Evolutionary conservation across 495 filamentous ascomycete genomes (phyloP).

Genomic region (Neurospora africana): DNA sequence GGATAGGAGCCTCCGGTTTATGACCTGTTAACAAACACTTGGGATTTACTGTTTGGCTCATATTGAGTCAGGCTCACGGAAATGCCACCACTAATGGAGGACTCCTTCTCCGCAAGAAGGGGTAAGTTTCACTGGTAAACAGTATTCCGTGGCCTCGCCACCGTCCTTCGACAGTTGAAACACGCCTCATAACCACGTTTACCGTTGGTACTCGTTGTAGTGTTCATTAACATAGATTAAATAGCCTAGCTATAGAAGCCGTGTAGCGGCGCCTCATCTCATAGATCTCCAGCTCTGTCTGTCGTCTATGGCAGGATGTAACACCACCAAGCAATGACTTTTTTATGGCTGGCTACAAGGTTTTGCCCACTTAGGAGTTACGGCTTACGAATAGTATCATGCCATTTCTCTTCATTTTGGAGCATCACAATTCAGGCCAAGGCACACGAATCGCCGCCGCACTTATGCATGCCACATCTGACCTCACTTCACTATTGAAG

Average conservation of each 20-base stretch:
- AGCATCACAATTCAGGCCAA: background rate
- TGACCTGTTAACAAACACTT: background rate
- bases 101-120: background rate
- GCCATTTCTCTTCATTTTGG: background rate
- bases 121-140: background rate
- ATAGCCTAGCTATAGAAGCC: background rate
- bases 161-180: background rate
- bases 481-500: background rate
- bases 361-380: background rate
- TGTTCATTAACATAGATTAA: background rate
- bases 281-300: background rate
- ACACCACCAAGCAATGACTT: background rate
- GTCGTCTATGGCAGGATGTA: background rate
- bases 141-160: background rate
- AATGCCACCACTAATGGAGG: background rate
- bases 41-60: background rate
- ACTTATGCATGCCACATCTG: background rate
- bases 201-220: background rate
- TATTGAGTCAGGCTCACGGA: background rate
- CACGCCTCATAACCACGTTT: background rate
- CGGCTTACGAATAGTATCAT: background rate
- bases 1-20: background rate
- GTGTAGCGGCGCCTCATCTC: background rate
- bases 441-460: background rate
- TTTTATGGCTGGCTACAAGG: background rate